Evolutionary conservation across 257 asterid species (phyloP), one percentile per base, ranked within the genome.

Genomic region (Catharanthus roseus): DNA sequence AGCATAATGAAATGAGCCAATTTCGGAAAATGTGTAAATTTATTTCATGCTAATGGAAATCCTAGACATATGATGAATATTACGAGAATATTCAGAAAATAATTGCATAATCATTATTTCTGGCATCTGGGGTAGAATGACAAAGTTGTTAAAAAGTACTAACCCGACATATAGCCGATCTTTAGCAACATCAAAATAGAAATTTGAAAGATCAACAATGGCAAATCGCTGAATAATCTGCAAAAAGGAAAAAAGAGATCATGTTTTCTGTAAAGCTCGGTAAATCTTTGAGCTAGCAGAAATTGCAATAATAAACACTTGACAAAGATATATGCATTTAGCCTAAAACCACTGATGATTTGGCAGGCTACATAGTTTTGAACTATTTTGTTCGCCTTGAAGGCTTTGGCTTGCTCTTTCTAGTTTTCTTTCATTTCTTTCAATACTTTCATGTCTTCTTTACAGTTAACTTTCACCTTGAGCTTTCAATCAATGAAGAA

Each of bases 151-250:
- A 38, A 73, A 74, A 38, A 47, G 72, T 70, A 64, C 88, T 78
- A 81, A 93, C 99, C 99, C 99, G 33, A 91, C 97, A 69, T 93
- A 93, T 55, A 93, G 97, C 72, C 99, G 93, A 74, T 93, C 97
- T 86, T 93, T 93, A 69, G 96, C 96, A 54, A 88, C 95, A 75
- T 93, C 99, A 74, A 93, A 80, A 85, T 93, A 93, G 83, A 93
- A 93, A 78, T 88, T 93, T 65, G 99, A 93, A 83, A 91, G 99
- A 83, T 93, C 97, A 72, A 93, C 91, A 1, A 89, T 91, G 45
- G 82, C 96, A 84, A 89, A 93, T 29, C 99, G 89, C 79, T 93
- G 99, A 85, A 91, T 86, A 55, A 71, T 85, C 99, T 91, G 95
- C 60, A 77, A 58, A 83, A 68, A 63, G 77, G 13, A 63, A 74